Evolutionary conservation across 192 early-diverging fungal genomes (phyloP), one percentile per base, ranked within the genome.

Genomic region (Coemansia reversa): DNA sequence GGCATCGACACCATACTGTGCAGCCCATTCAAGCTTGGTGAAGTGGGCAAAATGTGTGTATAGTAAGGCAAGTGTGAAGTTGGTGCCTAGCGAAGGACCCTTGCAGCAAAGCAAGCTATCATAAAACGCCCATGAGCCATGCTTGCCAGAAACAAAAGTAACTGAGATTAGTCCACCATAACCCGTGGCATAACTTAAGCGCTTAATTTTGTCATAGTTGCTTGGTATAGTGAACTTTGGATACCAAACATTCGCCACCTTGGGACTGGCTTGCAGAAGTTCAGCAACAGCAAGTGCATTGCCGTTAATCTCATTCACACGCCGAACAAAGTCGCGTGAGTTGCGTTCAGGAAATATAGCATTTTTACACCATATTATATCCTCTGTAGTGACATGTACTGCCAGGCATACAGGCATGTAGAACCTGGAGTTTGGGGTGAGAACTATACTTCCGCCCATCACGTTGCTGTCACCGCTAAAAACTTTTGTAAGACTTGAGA

Each of bases 21-120:
- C 85, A 18, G 93, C 96, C 96, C 96, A 98, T 25, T 97, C 95
- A 16, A 97, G 78, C 75, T 98, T 95, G 27, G 77, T 78, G 74
- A 91, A 98, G 70, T 98, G 96, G 8, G 94, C 96, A n/a, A 98
- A 65, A 20, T 97, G 91, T 0, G 95, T 93, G 68, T 98, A 98
- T 2, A 95, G 95, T 61, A 90, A 91, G 3, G 88, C 92, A 52
- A 98, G 82, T 18, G 96, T 98, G 61, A 98, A 98, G 82, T 94
- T 98, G 27, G 96, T 98, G 1, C 96, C 96, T 22, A 98, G 80
- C 4, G 93, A 95, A 14, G 96, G 96, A 2, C 96, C 96, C 69
- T 98, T 98, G 65, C 90, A 90, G 67, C 91, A 86, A 3, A 75
- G 74, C 45, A 98, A 63, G 6, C 74, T 63, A 74, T 98, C 93